A percentile compares a stretch with the other conserved stretches of the same genome.
phyloP scores from a whole-genome alignment of 495 filamentous ascomycete species.

The Hyphodiscus hymeniophilus region DNA sequence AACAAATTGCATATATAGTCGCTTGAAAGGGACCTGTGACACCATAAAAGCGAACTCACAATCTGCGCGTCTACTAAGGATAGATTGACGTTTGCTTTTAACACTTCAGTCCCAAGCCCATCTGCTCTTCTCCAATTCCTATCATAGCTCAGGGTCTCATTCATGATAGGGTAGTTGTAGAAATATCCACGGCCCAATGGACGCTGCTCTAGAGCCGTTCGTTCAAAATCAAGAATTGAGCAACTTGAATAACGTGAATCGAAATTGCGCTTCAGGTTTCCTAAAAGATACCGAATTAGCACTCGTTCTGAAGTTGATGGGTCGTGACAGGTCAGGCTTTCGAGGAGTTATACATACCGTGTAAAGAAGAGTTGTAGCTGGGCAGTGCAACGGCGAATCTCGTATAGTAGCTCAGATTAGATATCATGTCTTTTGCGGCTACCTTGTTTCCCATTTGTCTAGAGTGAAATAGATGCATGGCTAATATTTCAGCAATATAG shows the following conservation, averaged over 20 bases:
- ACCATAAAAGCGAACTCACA: conserved; percentile 40
- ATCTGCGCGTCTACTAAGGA: conserved; percentile 88
- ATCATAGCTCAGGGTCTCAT: conserved; percentile 67
- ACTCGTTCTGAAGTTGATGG: conserved; percentile 23
- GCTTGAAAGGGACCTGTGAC: too few relatives aligned
- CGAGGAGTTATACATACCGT: conserved; percentile 31
- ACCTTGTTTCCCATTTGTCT: conserved; percentile 61
- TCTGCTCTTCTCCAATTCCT: conserved; percentile 61
- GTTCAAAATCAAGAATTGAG: conserved; percentile 64
- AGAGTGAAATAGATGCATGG: conserved; percentile 81
- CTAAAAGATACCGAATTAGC: too few relatives aligned
- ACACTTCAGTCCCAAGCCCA: conserved; percentile 74
- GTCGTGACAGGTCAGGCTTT: conserved; percentile 22
- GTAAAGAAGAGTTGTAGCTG: conserved; percentile 77
- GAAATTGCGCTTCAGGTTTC: conserved; percentile 66
- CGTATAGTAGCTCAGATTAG: conserved; percentile 62
- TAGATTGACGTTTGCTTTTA: conserved; percentile 79
- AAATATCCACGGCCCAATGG: conserved; percentile 67
- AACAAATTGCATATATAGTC: conserved; percentile 11
- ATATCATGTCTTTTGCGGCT: conserved; percentile 54
- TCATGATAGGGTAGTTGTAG: conserved; percentile 68
- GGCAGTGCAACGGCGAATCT: conserved; percentile 64
- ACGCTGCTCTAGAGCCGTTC: conserved; percentile 53
- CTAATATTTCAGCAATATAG: conserved; percentile 75
- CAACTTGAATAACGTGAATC: conserved; percentile 63